Evolutionary conservation across 2,329 filamentous ascomycete genomes (phyloP).

Genomic region (Colletotrichum acutatum): DNA sequence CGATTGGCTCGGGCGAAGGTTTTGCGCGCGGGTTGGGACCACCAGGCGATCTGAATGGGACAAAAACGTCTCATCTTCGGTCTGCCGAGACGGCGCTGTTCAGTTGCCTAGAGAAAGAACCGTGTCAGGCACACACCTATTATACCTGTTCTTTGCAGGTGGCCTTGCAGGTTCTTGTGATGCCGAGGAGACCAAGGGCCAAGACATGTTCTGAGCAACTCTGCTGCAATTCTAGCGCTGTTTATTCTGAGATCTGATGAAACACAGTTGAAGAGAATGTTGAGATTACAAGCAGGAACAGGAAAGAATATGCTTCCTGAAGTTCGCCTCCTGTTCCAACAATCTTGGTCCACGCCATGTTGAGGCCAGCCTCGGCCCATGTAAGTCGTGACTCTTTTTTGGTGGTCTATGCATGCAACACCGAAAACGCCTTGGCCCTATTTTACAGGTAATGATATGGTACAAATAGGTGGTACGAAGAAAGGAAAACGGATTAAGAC

Average conservation of each 20-base stretch:
- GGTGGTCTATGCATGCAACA: neutral
- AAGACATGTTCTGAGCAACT: neutral
- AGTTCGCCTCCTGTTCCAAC: neutral
- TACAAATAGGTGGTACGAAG: neutral
- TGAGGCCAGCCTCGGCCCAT: conserved; percentile 34
- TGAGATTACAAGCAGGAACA: neutral
- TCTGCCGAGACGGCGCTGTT: neutral
- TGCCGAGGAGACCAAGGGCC: neutral
- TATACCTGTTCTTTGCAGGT: too few species aligned
- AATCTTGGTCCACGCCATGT: neutral
- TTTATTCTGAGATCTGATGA: neutral
- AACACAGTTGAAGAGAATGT: neutral
- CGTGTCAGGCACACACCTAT: neutral
- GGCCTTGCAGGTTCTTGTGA: neutral
- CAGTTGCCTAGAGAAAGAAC: neutral
- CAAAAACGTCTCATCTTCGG: neutral
- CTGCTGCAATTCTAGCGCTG: neutral
- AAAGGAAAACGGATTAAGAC: neutral
- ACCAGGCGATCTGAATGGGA: conserved; percentile 14
- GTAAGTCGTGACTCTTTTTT: neutral
- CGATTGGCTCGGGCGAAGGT: conserved; percentile 18
- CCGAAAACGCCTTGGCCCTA: neutral
- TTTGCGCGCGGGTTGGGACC: neutral
- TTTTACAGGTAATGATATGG: conserved; percentile 7
- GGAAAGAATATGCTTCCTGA: neutral